Base-by-base conservation (phyloP, 2,329 filamentous ascomycete genomes). In the Colletotrichum sp. region DNA sequence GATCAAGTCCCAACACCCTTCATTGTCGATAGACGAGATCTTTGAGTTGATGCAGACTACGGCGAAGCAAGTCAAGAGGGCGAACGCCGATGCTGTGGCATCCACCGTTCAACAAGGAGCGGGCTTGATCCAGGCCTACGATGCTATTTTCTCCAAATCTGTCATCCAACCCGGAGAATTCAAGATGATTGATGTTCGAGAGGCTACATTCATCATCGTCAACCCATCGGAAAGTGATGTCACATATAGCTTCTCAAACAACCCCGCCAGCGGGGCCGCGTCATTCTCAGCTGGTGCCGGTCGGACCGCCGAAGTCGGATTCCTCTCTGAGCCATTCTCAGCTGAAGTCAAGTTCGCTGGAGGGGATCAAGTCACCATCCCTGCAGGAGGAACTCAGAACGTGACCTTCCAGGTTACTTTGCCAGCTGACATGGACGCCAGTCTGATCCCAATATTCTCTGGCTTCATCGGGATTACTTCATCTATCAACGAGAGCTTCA, bases 141-240 rank as follows among this genome's bases (percentile, higher is more conserved):
- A 76, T 3, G 74, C 76, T 4, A 34, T 75, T 1, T 69, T 70
- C 16, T 52, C 66, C 18, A 69, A 28, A 36, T 58, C 74, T 3
- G 14, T 71, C 38, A 87, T 86, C 9, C 89, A 89, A 13, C 90
- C 88, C 79, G 82, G 93, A 13, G 87, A 90, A 5, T 92, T 93
- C 83, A 93, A 93, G 79, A 91, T 93, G 79, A 91, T 91, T 0
- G 89, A 90, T 77, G 80, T 92, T 84, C 88, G 91, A 71, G 81
- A 82, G 55, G 81, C 84, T 10, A 84, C 83, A 1, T 91, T 93
- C 79, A 87, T 85, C 28, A 85, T 93, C 77, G 85, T 82, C 78
- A 93, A 93, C 83, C 84, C 85, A 4, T 89, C 88, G 38, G 81
- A 81, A 12, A 83, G 84, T 28, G 81, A 85, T 0, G 81, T 91